Conservation (phyloP, 495 filamentous ascomycete species). For the Lophiostoma macrostomum region DNA sequence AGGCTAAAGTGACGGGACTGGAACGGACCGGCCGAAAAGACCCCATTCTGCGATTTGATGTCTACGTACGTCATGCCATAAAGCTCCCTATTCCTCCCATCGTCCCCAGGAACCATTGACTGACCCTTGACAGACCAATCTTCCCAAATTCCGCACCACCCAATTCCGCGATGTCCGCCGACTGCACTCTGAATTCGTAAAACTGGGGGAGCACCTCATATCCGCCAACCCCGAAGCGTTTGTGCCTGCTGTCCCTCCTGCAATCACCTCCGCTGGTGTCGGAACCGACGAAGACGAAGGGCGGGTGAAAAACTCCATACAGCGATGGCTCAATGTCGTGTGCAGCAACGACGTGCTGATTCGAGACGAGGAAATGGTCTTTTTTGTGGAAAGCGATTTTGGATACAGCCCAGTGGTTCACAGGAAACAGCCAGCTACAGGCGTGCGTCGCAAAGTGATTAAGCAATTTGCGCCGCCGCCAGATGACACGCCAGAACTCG, state of each 20-base stretch:
- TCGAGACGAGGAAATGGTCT: slow-evolving; percentile 90
- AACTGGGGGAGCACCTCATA: slow-evolving; percentile 90
- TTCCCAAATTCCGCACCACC: slow-evolving; percentile 94
- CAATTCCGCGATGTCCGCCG: slow-evolving; percentile 96
- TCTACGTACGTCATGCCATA: slow-evolving; percentile 66
- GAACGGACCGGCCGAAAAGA: slow-evolving; percentile 94
- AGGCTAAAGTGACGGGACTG: slow-evolving; percentile 88
- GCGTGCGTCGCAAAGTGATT: slow-evolving; percentile 86
- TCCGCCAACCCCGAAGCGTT: slow-evolving; percentile 94
- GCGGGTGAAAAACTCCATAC: slow-evolving; percentile 81
- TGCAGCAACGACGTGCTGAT: slow-evolving; percentile 90
- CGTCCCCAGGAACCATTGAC: not conserved
- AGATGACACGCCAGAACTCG: slow-evolving; percentile 93
- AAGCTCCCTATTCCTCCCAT: not conserved
- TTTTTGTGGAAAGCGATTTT: slow-evolving; percentile 97
- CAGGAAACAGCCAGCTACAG: slow-evolving; percentile 95
- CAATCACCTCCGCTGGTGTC: slow-evolving; percentile 86
- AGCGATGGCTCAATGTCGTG: slow-evolving; percentile 91
- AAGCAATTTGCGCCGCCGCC: slow-evolving; percentile 99
- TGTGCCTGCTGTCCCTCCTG: slow-evolving; percentile 93
- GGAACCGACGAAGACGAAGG: slow-evolving; percentile 96
- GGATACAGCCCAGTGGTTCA: slow-evolving; percentile 94
- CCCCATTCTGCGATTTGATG: slow-evolving; percentile 91
- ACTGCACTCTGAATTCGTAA: slow-evolving; percentile 91
- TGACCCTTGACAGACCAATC: slow-evolving; percentile 69